Evolutionary conservation across 2,329 filamentous ascomycete genomes (phyloP).

Genomic region (Chrysosphaeria jannelii): DNA sequence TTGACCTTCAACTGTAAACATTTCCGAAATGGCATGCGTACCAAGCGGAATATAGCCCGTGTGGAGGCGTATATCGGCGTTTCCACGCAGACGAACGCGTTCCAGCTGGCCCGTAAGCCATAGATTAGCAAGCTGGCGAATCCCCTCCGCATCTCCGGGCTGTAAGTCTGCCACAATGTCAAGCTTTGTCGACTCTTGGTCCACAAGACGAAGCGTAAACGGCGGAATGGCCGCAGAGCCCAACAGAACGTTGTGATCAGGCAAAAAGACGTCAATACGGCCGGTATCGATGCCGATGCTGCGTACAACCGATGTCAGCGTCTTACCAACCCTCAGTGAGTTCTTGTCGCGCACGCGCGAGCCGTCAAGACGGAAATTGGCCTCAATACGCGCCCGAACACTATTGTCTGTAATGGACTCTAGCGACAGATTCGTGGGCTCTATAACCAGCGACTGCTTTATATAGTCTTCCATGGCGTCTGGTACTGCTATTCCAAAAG

Average conservation of each 20-base stretch:
- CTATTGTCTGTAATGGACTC: constrained; percentile 58
- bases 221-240: constrained; percentile 51
- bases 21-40: constrained; percentile 43
- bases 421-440: constrained; percentile 59
- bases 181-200: constrained; percentile 46
- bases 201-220: constrained; percentile 44
- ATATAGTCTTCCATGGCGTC: constrained; percentile 62
- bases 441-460: constrained; percentile 50
- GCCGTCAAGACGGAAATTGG: constrained; percentile 54
- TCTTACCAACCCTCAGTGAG: constrained; percentile 43
- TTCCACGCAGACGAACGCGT: constrained; percentile 39
- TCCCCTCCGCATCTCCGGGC: constrained; percentile 45
- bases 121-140: constrained; percentile 58
- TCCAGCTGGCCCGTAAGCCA: constrained; percentile 59
- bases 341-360: constrained; percentile 39
- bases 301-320: constrained; percentile 52
- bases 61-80: constrained; percentile 41
- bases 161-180: constrained; percentile 52
- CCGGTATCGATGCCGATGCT: constrained; percentile 47
- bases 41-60: constrained; percentile 58
- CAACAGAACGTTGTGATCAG: constrained; percentile 53
- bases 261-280: constrained; percentile 46
- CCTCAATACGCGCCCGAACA: constrained; percentile 51
- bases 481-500: too few relatives aligned
- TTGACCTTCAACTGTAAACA: constrained; percentile 59